phyloP scores from a whole-genome alignment of 345 rosid species.

The Dipteronia sinensis region DNA sequence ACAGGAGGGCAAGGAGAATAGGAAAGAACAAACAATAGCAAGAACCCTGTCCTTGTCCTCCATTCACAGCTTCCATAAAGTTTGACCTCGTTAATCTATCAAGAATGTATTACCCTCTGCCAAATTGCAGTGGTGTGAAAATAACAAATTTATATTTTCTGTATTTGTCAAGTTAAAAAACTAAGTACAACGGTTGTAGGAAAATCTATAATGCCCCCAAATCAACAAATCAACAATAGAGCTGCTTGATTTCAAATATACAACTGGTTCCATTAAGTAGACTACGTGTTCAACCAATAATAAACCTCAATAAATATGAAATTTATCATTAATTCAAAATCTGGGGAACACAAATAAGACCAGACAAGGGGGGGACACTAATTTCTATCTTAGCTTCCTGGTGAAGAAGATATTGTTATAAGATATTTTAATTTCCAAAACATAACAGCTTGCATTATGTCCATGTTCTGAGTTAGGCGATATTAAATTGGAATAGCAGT shows the following conservation, averaged over 20 bases:
- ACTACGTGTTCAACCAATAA: background rate
- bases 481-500: background rate
- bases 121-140: background rate
- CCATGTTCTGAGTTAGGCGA: background rate
- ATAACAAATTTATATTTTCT: background rate
- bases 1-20: background rate
- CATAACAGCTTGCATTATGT: background rate
- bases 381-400: no score
- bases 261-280: background rate
- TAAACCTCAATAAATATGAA: background rate
- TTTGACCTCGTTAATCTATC: background rate
- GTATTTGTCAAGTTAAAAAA: background rate
- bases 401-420: no score
- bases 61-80: background rate
- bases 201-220: background rate
- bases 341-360: background rate
- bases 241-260: background rate
- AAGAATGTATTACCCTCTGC: background rate
- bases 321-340: background rate
- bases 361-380: no score
- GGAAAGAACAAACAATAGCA: background rate
- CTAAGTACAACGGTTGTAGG: background rate
- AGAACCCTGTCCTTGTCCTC: background rate
- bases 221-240: background rate
- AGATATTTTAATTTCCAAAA: no score